A percentile compares a stretch with the other conserved stretches of the same genome.
Evolutionary conservation across 805 yeast species (phyloP).

Genomic region (Ogataea nakhonphanomensis): DNA sequence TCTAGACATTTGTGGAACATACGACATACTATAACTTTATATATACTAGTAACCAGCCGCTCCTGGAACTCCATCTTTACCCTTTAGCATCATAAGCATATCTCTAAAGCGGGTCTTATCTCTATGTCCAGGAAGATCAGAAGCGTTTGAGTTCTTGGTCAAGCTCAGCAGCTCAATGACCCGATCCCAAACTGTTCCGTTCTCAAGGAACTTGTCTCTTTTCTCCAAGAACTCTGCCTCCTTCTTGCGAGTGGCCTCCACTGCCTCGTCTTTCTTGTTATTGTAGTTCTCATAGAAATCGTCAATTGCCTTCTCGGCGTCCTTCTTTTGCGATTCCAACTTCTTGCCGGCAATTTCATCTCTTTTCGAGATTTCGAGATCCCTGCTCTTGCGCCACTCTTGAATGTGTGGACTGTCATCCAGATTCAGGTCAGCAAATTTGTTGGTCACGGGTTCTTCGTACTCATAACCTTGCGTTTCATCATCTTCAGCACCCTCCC

Average conservation of each 20-base stretch:
- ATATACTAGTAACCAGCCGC: slow-evolving; percentile 46
- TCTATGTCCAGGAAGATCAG: slow-evolving; percentile 34
- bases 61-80: slow-evolving; percentile 53
- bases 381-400: slow-evolving; percentile 83
- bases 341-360: slow-evolving; percentile 67
- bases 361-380: slow-evolving; percentile 72
- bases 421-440: slow-evolving; percentile 34
- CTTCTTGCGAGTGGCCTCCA: slow-evolving; percentile 60
- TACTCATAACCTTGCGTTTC: slow-evolving; percentile 14
- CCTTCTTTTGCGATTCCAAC: slow-evolving; percentile 61
- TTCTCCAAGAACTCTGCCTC: slow-evolving; percentile 68
- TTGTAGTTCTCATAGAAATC: slow-evolving; percentile 91
- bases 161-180: slow-evolving; percentile 44
- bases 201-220: slow-evolving; percentile 61
- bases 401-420: slow-evolving; percentile 56
- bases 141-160: slow-evolving; percentile 34
- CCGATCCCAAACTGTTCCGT: slow-evolving; percentile 55
- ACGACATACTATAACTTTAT: neutral
- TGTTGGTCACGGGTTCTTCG: slow-evolving; percentile 36
- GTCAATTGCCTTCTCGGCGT: slow-evolving; percentile 81
- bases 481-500: slow-evolving; percentile 3
- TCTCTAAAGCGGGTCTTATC: slow-evolving; percentile 54
- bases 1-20: neutral
- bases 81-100: slow-evolving; percentile 49
- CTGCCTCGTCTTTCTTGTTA: slow-evolving; percentile 68